Evolutionary conservation across 2,329 filamentous ascomycete genomes (phyloP), one percentile per base, ranked within the genome.

Genomic region (Pseudopyrenochaeta lycopersici): DNA sequence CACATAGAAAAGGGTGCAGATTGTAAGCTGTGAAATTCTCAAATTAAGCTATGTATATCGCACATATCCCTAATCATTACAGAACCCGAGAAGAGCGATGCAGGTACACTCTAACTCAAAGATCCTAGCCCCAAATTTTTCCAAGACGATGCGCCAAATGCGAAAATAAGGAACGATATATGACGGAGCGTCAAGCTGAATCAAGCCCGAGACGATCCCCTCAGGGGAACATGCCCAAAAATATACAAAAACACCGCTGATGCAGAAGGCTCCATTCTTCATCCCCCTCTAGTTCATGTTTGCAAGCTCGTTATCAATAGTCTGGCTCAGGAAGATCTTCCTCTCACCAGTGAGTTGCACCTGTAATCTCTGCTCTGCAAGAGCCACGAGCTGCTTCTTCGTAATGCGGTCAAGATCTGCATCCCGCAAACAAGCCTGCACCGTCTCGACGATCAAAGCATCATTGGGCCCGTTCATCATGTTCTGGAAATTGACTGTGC

Each of bases 361-460:
- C 80, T 97, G 94, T 58, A 99, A 79, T 68, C 93, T 86, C 80
- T 97, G 92, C 80, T 99, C 95, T 11, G 97, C 92, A 39, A 98
- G 84, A 3, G 91, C 93, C 75, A 80, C 80, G 73, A 87, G 79
- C 79, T 98, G 94, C 81, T 99, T 99, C 87, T 98, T 99, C 6
- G 95, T 99, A 42, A 98, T 91, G n/a, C 85, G 94, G 74, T 99
- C 95, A 36, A 99, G 82, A 75, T 99, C 94, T 0, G 97, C 92
- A 69, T 97, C 94, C 14, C 83, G 79, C 58, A 99, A 81, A 66
- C 95, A 95, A 45, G 84, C 81, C 68, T 92, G 90, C 58, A 98
- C 94, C 1, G 91, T 90, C 56, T 96, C 90, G 15, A 91, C 84
- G 61, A 99, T 97, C 56, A 87, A 84, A 40, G 81, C 81, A 67